Evolutionary conservation across 306 rosid genomes (phyloP).

Genomic region (Prunus campanulata): DNA sequence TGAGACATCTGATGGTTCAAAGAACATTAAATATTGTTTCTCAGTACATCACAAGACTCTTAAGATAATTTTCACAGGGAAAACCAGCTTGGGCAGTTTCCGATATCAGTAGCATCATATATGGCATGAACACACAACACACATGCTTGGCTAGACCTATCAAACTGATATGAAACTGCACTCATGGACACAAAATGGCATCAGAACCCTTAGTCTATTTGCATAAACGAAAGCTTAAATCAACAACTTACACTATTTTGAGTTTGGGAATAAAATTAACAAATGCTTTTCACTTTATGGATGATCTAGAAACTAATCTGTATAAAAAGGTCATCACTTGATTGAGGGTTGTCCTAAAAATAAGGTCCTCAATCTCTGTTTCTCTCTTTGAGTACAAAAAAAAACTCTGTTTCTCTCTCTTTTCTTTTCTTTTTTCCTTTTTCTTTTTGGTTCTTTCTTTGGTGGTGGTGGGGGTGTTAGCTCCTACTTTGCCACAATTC

Average conservation of each 20-base stretch:
- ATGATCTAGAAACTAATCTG: neutral
- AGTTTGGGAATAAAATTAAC: neutral
- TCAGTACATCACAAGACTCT: neutral
- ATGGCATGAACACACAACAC: neutral
- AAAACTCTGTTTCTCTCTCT: neutral
- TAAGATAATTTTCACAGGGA: neutral
- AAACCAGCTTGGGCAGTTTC: neutral
- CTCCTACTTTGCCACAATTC: constrained; percentile 44
- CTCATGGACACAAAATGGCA: neutral
- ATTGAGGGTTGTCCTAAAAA: constrained; percentile 13
- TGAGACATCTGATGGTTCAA: neutral
- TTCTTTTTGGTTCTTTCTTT: neutral
- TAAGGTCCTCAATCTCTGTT: constrained; percentile 17
- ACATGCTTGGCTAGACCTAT: neutral
- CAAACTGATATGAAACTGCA: neutral
- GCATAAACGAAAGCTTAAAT: neutral
- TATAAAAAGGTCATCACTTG: neutral
- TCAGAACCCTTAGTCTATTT: neutral
- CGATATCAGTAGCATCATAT: neutral
- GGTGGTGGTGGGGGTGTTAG: neutral
- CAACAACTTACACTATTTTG: neutral
- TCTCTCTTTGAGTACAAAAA: neutral
- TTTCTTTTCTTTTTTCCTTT: neutral
- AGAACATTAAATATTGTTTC: neutral
- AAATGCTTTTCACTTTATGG: neutral